These are phyloP conservation scores for Jaminaea rosea DNA, from an alignment of 1,284 basidiomycete species.

Conservation along the genomic window DNA sequence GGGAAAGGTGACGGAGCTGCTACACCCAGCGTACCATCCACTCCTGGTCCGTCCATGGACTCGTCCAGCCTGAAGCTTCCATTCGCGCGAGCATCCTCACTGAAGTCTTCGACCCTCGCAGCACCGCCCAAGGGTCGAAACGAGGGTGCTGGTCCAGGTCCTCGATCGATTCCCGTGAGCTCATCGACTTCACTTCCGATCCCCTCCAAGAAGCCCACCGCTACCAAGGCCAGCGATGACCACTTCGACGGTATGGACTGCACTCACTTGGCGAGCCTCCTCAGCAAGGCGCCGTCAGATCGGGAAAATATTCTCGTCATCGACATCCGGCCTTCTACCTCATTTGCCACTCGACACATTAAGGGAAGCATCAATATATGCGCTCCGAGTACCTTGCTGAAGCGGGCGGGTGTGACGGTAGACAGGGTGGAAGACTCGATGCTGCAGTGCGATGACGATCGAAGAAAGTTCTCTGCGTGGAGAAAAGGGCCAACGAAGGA, in stretches of 20 bases:
- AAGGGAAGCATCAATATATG: conserved; percentile 69
- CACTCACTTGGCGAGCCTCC: neutral
- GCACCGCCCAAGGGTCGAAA: too few relatives aligned
- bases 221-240: neutral
- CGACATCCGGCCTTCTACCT: conserved; percentile 71
- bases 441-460: conserved; percentile 23
- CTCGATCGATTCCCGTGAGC: neutral
- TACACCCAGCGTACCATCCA: neutral
- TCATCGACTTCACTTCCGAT: neutral
- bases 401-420: conserved; percentile 38
- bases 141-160: neutral
- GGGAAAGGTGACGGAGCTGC: neutral
- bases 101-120: too few relatives aligned
- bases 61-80: too few relatives aligned
- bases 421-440: conserved; percentile 40
- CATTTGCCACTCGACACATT: conserved; percentile 28
- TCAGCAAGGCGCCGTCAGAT: neutral
- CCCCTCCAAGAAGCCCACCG: neutral
- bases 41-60: neutral
- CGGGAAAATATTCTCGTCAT: conserved; percentile 55
- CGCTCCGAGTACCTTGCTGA: conserved; percentile 81
- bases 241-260: neutral
- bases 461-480: conserved; percentile 27
- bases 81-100: too few relatives aligned
- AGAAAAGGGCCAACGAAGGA: conserved; percentile 14